A percentile compares a stretch with the other conserved stretches of the same genome.
Evolutionary conservation across 345 rosid species (phyloP).

Genomic region (Boechera divaricarpa): DNA sequence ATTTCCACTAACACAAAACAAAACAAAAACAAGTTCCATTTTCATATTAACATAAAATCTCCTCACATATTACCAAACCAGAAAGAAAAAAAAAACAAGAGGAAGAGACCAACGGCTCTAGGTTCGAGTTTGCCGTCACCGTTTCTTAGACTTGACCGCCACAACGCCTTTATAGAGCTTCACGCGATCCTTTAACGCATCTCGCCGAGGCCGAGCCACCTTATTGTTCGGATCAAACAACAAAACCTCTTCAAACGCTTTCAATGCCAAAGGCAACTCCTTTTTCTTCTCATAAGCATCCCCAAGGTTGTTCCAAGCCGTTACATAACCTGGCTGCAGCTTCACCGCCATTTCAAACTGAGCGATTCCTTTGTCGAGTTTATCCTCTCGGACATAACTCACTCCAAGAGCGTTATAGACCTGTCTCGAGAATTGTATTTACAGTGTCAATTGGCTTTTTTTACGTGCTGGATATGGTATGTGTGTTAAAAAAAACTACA

Average conservation of each 20-base stretch:
- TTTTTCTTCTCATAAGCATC: constrained; percentile 94
- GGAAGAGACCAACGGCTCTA: constrained; percentile 17
- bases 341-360: constrained; percentile 89
- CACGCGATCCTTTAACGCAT: constrained; percentile 69
- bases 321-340: constrained; percentile 92
- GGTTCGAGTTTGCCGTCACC: constrained; percentile 46
- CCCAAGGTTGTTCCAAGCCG: constrained; percentile 99
- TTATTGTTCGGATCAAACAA: constrained; percentile 93
- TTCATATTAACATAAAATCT: constrained; percentile 35
- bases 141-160: constrained; percentile 72
- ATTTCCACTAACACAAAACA: constrained; percentile 15
- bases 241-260: constrained; percentile 91
- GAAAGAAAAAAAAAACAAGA: background rate
- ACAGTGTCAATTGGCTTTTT: background rate
- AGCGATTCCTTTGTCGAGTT: constrained; percentile 81
- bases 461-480: background rate
- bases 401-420: constrained; percentile 82
- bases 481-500: background rate
- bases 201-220: constrained; percentile 84
- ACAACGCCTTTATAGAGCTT: constrained; percentile 82
- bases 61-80: constrained; percentile 22
- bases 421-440: constrained; percentile 21
- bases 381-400: constrained; percentile 72
- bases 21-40: constrained; percentile 24
- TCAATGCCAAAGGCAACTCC: constrained; percentile 73